Evolutionary conservation across 2,329 filamentous ascomycete genomes (phyloP), one percentile per base, ranked within the genome.

Genomic region (Aspergillus felis): DNA sequence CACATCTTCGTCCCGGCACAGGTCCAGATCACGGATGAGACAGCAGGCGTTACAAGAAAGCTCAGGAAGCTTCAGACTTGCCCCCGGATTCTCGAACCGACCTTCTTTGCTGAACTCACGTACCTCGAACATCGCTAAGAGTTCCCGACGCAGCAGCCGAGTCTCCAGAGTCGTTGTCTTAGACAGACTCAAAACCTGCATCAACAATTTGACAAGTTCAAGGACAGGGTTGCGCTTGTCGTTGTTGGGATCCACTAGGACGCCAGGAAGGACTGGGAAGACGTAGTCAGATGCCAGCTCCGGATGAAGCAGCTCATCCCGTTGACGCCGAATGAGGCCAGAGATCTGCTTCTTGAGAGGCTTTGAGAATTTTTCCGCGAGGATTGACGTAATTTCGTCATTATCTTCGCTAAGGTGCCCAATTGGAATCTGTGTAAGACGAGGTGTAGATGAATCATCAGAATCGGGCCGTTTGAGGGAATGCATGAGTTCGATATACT

Each of bases 401-500:
- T 81, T 81, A 25, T 84, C 82, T 28, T 85, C 84, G 27, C 86
- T 85, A 55, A 82, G 82, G 12, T 84, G 74, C 55, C 83, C 78
- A 29, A 84, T 78, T 14, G 84, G 82, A 8, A 87, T 79, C 63
- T 89, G 88, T 4, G 85, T 87, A 14, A 79, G 70, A 50, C 85
- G 78, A 17, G 81, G 80, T 2, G 78, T 81, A 83, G 87, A 2
- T 80, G 89, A 57, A 82, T 77, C 22, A 81, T 82, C 49, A 79
- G 82, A 28, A 81, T 87, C 75, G 38, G 89, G 87, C 5, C 87
- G 85, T 75, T 97, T 99, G 60, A 92, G 82, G 12, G 81, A 78
- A 68, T 97, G 92, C 92, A 99, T 97, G 55, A 97, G 82, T 64
- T 96, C 87, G 64, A 99, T 90, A 74, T 97, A 99, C 71, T 96